These are phyloP conservation scores for Leccinum fuscescens DNA, from an alignment of 1,284 basidiomycete species.

Conservation along the genomic window DNA sequence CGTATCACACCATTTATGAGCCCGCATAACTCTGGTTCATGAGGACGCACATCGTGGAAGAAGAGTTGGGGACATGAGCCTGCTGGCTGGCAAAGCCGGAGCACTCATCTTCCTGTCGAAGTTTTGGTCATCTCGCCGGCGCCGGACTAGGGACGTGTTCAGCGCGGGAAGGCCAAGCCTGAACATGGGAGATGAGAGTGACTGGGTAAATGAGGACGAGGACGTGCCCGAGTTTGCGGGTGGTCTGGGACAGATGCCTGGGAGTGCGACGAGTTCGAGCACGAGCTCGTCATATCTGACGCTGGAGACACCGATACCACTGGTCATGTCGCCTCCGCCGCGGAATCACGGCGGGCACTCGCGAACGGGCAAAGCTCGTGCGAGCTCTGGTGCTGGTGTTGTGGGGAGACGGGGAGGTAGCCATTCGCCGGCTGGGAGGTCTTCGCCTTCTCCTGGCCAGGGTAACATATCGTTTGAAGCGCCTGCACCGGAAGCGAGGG, in stretches of 20 bases:
- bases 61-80: slow-evolving; percentile 83
- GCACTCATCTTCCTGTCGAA: slow-evolving; percentile 67
- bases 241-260: slow-evolving; percentile 69
- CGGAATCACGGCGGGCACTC: slow-evolving; percentile 28
- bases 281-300: slow-evolving; percentile 25
- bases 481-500: slow-evolving; percentile 38
- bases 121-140: slow-evolving; percentile 64
- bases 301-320: slow-evolving; percentile 35
- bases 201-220: slow-evolving; percentile 84
- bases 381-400: slow-evolving; percentile 20
- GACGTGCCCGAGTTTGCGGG: slow-evolving; percentile 74
- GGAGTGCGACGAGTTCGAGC: slow-evolving; percentile 33
- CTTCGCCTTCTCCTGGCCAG: slow-evolving; percentile 51
- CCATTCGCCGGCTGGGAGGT: slow-evolving; percentile 56
- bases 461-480: slow-evolving; percentile 47
- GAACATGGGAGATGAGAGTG: slow-evolving; percentile 68
- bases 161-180: slow-evolving; percentile 56
- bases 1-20: slow-evolving; percentile 64
- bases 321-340: slow-evolving; percentile 43
- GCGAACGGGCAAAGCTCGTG: slow-evolving; percentile 29
- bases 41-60: slow-evolving; percentile 80
- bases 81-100: slow-evolving; percentile 76
- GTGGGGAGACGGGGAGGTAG: slow-evolving; percentile 41
- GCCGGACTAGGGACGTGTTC: slow-evolving; percentile 71
- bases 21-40: slow-evolving; percentile 41